These are phyloP conservation scores for Fusarium lyarnte DNA, from an alignment of 2,329 filamentous ascomycete species.

Conservation along the genomic window DNA sequence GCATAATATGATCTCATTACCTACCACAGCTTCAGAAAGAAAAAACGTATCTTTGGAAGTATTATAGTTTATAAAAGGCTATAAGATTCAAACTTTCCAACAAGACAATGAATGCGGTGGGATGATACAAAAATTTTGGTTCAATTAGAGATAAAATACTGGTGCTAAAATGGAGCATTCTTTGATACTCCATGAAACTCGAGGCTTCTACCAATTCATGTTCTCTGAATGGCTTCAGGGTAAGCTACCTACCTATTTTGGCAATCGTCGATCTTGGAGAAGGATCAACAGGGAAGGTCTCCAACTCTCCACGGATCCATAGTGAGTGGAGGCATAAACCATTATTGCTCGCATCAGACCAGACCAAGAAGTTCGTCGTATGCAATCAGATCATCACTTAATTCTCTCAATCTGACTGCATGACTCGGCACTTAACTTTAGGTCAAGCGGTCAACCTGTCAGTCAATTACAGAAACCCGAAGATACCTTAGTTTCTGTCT, in stretches of 20 bases:
- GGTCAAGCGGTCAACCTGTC: neutral
- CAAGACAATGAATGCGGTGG: too few species aligned
- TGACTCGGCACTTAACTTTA: constrained; percentile 3
- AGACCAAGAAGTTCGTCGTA: neutral
- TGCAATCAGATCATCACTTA: constrained; percentile 8
- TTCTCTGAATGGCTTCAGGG: neutral
- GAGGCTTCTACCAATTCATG: too few species aligned
- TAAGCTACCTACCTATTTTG: neutral
- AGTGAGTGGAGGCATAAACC: constrained; percentile 6
- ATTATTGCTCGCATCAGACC: constrained; percentile 7
- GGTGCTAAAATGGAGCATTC: neutral
- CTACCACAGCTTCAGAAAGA: rapidly evolving
- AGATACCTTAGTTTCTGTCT: neutral
- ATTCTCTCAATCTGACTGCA: constrained; percentile 1
- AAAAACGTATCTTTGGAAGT: too few species aligned
- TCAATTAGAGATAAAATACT: neutral
- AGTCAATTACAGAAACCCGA: neutral
- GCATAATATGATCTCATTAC: neutral
- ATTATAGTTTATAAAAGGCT: rapidly evolving
- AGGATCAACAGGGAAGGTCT: constrained; percentile 16
- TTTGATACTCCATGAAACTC: neutral
- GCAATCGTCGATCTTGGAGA: neutral
- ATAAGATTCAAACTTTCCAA: rapidly evolving
- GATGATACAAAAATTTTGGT: neutral
- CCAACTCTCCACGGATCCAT: constrained; percentile 21